Base-by-base conservation (phyloP, 2,329 filamentous ascomycete genomes). In the Phialophora expanda region DNA sequence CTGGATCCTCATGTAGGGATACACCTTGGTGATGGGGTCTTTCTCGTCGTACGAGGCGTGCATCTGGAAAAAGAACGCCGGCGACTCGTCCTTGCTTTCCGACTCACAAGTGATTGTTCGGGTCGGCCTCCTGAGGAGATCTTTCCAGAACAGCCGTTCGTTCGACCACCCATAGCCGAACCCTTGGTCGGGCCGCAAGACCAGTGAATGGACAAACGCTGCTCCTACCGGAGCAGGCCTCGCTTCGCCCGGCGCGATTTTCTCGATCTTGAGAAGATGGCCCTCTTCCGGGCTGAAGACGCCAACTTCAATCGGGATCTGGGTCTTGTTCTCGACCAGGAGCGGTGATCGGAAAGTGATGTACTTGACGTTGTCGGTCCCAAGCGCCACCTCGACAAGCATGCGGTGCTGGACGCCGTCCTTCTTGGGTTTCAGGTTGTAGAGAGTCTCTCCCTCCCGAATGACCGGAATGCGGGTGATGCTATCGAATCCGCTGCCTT, bases 151-250 rank as follows among this genome's bases (percentile, higher is more conserved):
- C 9, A 99, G 79, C 48, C 88, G 87, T 75, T 98, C 93, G 56
- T 88, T 89, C 3, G 93, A 97, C 95, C 95, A 99, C 65, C 91
- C 88, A 76, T 97, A 99, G 1, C 95, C 95, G 74, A 99, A 99
- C 3, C 95, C 95, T 73, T 95, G 92, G 75, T 98, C 95, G 1
- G 95, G 95, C 38, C 95, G 88, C 51, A 99, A 83, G 8, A 99
- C 85, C 7, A 97, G 82, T 0, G 90, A 92, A 79, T 98, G 96
- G 79, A 96, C 86, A 75, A 89, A 98, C 0, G 91, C 93, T 1
- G 94, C 93, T 14, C 95, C 96, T 6, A 99, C 93, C 0, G 95
- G 95, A 11, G 93, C 92, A 8, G 95, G 94, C 20, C 93, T 87
- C 60, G 89, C 89, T 76, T 97, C 93, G 0, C 96, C 95, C 0